phyloP scores from a whole-genome alignment of 2,329 filamentous ascomycete species.

The Exophiala xenobiotica region DNA sequence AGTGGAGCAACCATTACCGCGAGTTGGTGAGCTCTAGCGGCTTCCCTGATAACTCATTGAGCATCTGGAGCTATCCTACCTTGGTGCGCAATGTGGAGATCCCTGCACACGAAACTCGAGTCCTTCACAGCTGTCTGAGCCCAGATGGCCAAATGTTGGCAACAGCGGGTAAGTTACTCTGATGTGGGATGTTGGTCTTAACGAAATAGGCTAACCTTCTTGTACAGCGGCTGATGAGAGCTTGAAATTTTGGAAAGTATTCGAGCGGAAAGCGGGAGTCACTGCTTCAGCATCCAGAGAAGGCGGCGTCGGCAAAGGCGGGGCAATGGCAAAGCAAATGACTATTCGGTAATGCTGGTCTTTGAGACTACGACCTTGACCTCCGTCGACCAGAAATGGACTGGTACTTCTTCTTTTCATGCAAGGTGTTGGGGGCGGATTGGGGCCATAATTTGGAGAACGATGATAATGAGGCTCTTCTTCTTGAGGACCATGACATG shows the following conservation, averaged over 20 bases:
- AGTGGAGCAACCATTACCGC: slow-evolving; percentile 95
- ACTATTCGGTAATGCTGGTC: slow-evolving; percentile 68
- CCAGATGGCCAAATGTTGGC: slow-evolving; percentile 98
- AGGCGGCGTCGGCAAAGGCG: slow-evolving; percentile 71
- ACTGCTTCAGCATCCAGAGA: slow-evolving; percentile 62
- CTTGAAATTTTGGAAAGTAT: slow-evolving; percentile 99
- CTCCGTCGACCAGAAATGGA: neutral
- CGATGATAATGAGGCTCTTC: slow-evolving; percentile 18
- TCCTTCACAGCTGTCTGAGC: slow-evolving; percentile 94
- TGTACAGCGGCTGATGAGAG: slow-evolving; percentile 81
- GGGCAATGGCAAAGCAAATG: slow-evolving; percentile 90
- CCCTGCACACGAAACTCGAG: slow-evolving; percentile 92
- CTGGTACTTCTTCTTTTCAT: slow-evolving; percentile 4
- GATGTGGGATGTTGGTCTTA: neutral
- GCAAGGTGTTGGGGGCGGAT: slow-evolving; percentile 17
- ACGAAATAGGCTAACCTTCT: slow-evolving; percentile 26
- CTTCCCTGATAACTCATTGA: slow-evolving; percentile 98
- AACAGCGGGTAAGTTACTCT: slow-evolving; percentile 68
- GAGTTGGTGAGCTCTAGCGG: slow-evolving; percentile 97
- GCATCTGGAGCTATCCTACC: slow-evolving; percentile 98
- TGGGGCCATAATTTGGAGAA: slow-evolving; percentile 1
- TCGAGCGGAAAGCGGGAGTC: slow-evolving; percentile 91
- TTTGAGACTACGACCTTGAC: neutral
- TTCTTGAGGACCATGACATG: neutral
- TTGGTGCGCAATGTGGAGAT: slow-evolving; percentile 97